phyloP scores from a whole-genome alignment of 1,284 basidiomycete genomes.

The Phellinidium pouzarii region DNA sequence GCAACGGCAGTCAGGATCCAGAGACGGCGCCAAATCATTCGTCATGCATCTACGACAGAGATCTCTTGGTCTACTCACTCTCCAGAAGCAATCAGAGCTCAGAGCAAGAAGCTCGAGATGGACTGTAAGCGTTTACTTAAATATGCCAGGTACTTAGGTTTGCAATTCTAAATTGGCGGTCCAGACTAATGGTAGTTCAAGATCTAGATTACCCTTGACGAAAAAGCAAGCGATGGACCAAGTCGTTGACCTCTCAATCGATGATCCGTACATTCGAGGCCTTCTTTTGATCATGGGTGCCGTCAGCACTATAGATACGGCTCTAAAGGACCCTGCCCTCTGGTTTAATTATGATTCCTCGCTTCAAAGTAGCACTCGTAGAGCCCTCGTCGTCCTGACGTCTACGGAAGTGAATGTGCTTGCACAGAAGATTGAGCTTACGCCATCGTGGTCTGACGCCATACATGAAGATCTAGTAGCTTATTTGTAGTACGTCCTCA shows the following conservation, averaged over 20 bases:
- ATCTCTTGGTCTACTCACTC: neutral
- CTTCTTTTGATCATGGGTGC: neutral
- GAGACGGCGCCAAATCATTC: neutral
- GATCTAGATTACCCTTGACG: neutral
- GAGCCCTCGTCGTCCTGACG: neutral
- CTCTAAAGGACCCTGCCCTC: neutral
- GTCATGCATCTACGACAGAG: no score
- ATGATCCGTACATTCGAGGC: neutral
- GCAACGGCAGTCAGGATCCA: neutral
- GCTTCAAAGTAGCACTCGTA: neutral
- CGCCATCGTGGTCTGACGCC: neutral
- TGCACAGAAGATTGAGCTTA: neutral
- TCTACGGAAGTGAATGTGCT: neutral
- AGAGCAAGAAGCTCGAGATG: neutral
- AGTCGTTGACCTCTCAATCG: neutral
- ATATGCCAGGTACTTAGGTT: neutral
- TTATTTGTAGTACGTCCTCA: neutral
- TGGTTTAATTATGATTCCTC: neutral
- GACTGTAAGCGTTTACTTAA: neutral
- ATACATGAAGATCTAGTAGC: neutral
- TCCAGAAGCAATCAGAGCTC: neutral
- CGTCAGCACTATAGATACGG: neutral
- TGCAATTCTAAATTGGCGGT: no score
- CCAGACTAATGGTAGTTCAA: neutral
- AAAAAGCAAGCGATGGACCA: neutral